A percentile compares a stretch with the other conserved stretches of the same genome.
Conservation (phyloP, 2,329 filamentous ascomycete species). For the Penicillium nordicum region DNA sequence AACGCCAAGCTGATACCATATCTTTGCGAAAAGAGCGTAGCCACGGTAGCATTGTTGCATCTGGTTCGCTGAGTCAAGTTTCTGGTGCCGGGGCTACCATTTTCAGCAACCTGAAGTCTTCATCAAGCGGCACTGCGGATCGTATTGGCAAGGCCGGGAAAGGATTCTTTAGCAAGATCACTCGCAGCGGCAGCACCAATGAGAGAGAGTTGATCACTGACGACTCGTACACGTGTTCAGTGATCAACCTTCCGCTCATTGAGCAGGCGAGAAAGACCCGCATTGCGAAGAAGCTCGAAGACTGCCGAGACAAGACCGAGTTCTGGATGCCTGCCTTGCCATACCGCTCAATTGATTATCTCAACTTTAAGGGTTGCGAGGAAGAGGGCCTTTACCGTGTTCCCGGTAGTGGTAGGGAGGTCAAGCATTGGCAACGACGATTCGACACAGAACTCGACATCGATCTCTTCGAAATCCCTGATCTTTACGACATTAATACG, state of each 20-base stretch:
- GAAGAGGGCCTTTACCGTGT: constrained; percentile 92
- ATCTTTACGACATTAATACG: constrained; percentile 94
- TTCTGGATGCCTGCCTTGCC: constrained; percentile 98
- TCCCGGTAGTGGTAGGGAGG: constrained; percentile 82
- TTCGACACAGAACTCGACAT: constrained; percentile 91
- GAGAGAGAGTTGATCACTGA: constrained; percentile 67
- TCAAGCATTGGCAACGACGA: constrained; percentile 87
- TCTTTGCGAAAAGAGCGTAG: constrained; percentile 36
- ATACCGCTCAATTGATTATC: constrained; percentile 92
- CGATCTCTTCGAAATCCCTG: constrained; percentile 79
- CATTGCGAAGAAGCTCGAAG: constrained; percentile 83
- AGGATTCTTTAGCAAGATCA: constrained; percentile 75
- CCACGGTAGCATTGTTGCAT: constrained; percentile 42
- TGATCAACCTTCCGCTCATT: constrained; percentile 80
- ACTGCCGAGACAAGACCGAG: constrained; percentile 90
- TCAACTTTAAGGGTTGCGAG: constrained; percentile 92
- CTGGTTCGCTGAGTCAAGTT: constrained; percentile 46
- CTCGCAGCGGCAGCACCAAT: constrained; percentile 66
- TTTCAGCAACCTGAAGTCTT: constrained; percentile 69
- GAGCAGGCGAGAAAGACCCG: constrained; percentile 87
- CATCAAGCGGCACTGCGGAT: constrained; percentile 70
- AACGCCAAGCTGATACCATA: constrained; percentile 50
- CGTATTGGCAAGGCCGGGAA: constrained; percentile 70
- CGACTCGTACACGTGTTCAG: constrained; percentile 77
- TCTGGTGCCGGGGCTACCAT: constrained; percentile 60